phyloP scores from a whole-genome alignment of 2,329 filamentous ascomycete genomes.

The Trichocomaceae sp. region DNA sequence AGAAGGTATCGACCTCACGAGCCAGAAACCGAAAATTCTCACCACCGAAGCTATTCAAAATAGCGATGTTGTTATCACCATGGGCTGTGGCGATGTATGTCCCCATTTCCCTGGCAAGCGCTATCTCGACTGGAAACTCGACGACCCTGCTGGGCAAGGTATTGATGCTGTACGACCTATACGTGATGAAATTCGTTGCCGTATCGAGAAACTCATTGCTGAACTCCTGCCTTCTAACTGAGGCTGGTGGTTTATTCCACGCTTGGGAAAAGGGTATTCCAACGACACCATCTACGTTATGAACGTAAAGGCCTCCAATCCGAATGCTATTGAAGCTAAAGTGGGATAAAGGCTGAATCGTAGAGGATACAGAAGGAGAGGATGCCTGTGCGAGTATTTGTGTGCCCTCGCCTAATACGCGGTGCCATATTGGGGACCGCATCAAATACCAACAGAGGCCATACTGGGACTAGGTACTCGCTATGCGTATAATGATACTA shows the following conservation, averaged over 20 bases:
- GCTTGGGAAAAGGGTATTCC: no score
- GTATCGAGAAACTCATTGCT: constrained; percentile 17
- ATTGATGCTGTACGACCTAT: constrained; percentile 20
- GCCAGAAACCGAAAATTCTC: constrained; percentile 22
- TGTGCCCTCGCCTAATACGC: no score
- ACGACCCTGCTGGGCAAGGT: constrained; percentile 21
- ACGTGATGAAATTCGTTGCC: constrained; percentile 19
- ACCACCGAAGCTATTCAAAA: constrained; percentile 19
- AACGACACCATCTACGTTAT: no score
- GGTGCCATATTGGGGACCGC: no score
- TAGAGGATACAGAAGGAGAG: no score
- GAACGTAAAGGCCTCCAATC: no score
- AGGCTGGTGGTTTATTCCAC: no score
- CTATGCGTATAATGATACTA: neutral
- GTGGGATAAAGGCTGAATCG: no score
- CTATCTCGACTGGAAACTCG: constrained; percentile 23
- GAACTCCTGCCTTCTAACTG: constrained; percentile 5
- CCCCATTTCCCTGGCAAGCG: constrained; percentile 23
- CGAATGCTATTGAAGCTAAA: no score
- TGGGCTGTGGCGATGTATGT: constrained; percentile 25
- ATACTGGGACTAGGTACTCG: neutral
- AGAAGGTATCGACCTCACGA: constrained; percentile 21
- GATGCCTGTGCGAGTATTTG: no score
- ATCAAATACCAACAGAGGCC: neutral
- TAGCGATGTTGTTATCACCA: constrained; percentile 23